These are phyloP conservation scores for Monosiga brevicollis DNA, from an alignment of 78 protist genomes.

Conservation along the genomic window DNA sequence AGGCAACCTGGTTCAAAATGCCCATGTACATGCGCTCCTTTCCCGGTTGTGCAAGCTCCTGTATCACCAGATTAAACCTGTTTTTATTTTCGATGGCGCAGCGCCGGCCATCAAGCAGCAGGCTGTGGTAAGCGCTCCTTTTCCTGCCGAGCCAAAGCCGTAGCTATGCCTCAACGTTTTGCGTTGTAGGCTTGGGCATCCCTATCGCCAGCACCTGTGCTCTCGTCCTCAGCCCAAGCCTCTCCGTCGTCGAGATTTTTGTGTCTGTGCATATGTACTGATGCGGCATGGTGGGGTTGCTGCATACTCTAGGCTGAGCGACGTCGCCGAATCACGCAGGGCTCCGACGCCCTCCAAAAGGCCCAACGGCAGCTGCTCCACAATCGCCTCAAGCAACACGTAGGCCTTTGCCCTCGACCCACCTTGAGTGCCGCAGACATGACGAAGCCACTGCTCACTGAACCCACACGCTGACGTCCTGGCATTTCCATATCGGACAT, in stretches of 20 bases:
- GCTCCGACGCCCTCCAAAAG: background rate
- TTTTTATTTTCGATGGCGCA: constrained; percentile 60
- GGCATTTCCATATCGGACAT: no score
- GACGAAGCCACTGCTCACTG: no score
- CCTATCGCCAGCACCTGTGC: no score
- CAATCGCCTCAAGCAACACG: background rate
- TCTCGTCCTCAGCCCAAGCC: no score
- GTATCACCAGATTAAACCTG: constrained; percentile 26
- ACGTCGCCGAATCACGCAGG: background rate
- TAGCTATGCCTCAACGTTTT: no score
- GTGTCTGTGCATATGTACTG: no score
- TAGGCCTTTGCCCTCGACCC: background rate
- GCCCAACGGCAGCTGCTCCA: background rate
- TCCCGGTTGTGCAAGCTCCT: constrained; percentile 35
- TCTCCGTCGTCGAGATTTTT: no score
- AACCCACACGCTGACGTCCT: no score
- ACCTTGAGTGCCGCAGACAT: no score
- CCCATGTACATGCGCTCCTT: constrained; percentile 53
- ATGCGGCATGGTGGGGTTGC: no score
- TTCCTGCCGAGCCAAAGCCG: no score
- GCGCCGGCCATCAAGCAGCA: constrained; percentile 31
- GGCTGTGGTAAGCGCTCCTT: constrained; percentile 8
- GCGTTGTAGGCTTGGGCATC: no score
- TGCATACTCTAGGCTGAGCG: background rate
- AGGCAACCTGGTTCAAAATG: constrained; percentile 25